phyloP scores from a whole-genome alignment of 805 yeast species.

The Wickerhamiella kazuoi region DNA sequence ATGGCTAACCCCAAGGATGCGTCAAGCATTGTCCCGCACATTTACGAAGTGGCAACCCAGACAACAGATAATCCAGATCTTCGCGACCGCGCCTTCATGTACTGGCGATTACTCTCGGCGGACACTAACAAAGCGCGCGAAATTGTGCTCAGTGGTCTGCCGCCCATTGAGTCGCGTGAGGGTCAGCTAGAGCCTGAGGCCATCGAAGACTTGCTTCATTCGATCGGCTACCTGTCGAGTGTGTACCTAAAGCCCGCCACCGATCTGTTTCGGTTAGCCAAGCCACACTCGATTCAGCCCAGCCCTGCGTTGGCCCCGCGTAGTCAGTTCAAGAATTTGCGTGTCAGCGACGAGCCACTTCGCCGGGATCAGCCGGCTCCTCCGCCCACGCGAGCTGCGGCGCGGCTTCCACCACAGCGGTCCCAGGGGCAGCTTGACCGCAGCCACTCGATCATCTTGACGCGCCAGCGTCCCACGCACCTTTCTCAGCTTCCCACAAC shows the following conservation, averaged over 20 bases:
- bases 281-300: slow-evolving; percentile 7
- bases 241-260: slow-evolving; percentile 68
- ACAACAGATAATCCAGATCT: slow-evolving; percentile 67
- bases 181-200: slow-evolving; percentile 25
- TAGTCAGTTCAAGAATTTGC: slow-evolving; percentile 6
- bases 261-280: slow-evolving; percentile 48
- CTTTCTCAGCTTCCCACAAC: not conserved
- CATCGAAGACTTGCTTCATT: slow-evolving; percentile 66
- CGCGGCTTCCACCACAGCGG: not conserved
- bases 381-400: not conserved
- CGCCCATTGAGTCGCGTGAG: slow-evolving; percentile 33
- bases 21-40: slow-evolving; percentile 37
- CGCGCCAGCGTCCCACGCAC: not conserved
- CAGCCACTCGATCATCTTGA: not conserved
- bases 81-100: slow-evolving; percentile 68
- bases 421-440: not conserved
- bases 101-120: slow-evolving; percentile 60
- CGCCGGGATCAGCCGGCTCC: not conserved
- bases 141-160: slow-evolving; percentile 40
- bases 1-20: slow-evolving; percentile 36
- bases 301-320: slow-evolving; percentile 15
- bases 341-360: not conserved
- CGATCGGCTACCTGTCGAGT: slow-evolving; percentile 67
- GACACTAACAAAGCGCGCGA: slow-evolving; percentile 29
- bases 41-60: slow-evolving; percentile 55